phyloP scores from a whole-genome alignment of 1,139 yeast species.

The Kluyveromyces sp. region DNA sequence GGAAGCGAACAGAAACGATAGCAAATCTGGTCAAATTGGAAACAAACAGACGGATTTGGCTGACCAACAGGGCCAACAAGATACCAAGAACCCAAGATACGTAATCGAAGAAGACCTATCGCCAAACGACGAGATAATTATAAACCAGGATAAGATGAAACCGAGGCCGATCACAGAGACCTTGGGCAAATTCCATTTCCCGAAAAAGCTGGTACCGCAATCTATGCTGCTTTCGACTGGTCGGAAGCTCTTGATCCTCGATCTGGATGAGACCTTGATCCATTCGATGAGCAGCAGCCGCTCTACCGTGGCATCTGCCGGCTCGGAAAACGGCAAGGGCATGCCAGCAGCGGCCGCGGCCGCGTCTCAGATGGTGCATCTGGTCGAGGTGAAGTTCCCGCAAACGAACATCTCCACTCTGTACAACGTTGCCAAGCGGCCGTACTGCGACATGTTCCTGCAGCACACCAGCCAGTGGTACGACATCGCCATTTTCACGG shows the following conservation, averaged over 20 bases:
- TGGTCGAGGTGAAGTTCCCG: slow-evolving; percentile 77
- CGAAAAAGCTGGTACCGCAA: slow-evolving; percentile 37
- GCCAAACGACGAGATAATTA: slow-evolving; percentile 2
- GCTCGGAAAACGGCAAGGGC: slow-evolving; percentile 17
- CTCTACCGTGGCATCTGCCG: slow-evolving; percentile 40
- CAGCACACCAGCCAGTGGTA: slow-evolving; percentile 80
- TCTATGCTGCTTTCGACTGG: slow-evolving; percentile 32
- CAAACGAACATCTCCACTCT: slow-evolving; percentile 49
- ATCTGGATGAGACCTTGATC: slow-evolving; percentile 87
- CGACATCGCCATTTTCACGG: slow-evolving; percentile 84
- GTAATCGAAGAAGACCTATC: slow-evolving; percentile 5
- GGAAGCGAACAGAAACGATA: slow-evolving; percentile 20
- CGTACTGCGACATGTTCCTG: slow-evolving; percentile 80
- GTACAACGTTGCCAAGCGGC: slow-evolving; percentile 87
- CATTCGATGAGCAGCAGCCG: slow-evolving; percentile 74
- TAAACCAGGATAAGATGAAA: slow-evolving; percentile 11
- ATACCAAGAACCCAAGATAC: slow-evolving; percentile 23
- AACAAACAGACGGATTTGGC: neutral
- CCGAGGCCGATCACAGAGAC: slow-evolving; percentile 2
- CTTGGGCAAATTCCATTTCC: slow-evolving; percentile 38
- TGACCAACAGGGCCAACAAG: neutral
- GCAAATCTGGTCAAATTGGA: neutral
- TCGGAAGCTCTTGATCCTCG: slow-evolving; percentile 72
- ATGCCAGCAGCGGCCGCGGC: slow-evolving; percentile 25
- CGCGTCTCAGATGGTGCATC: slow-evolving; percentile 35